These are phyloP conservation scores for Fraxinus americana DNA, from an alignment of 257 asterid species.

Conservation along the genomic window DNA sequence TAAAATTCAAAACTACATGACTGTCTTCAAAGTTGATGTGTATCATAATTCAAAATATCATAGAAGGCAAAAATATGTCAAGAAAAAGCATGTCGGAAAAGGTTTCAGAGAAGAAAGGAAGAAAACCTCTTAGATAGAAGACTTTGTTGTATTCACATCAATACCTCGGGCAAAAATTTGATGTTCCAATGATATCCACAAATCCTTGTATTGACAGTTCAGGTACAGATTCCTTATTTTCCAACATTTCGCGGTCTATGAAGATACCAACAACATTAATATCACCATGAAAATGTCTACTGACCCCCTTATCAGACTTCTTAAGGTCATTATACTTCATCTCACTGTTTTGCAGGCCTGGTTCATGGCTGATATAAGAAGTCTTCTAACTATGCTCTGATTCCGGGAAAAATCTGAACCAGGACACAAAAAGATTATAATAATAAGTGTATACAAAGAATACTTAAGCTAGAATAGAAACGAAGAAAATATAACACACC, in stretches of 20 bases:
- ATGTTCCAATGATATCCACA: conserved; percentile 48
- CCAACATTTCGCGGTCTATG: conserved; percentile 52
- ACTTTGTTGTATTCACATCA: too few species aligned
- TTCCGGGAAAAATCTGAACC: not conserved
- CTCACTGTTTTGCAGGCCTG: conserved; percentile 39
- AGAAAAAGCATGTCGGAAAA: too few species aligned
- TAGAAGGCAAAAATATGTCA: too few species aligned
- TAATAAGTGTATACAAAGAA: not conserved
- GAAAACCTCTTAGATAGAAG: too few species aligned
- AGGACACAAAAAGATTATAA: not conserved
- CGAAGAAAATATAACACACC: conserved; percentile 34
- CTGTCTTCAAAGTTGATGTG: too few species aligned
- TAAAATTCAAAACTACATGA: too few species aligned
- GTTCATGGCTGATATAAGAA: conserved; percentile 49
- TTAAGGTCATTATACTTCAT: too few species aligned
- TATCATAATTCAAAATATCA: too few species aligned
- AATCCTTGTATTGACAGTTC: conserved; percentile 58
- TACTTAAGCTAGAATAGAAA: not conserved
- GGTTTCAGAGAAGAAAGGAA: too few species aligned
- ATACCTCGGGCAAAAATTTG: conserved; percentile 36
- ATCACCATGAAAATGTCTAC: too few species aligned
- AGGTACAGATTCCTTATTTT: conserved; percentile 31
- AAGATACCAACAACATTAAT: conserved; percentile 47
- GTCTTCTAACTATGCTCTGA: conserved; percentile 83
- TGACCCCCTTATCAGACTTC: too few species aligned